Evolutionary conservation across 805 yeast genomes (phyloP), one percentile per base, ranked within the genome.

Genomic region (Nakazawaea holstii): DNA sequence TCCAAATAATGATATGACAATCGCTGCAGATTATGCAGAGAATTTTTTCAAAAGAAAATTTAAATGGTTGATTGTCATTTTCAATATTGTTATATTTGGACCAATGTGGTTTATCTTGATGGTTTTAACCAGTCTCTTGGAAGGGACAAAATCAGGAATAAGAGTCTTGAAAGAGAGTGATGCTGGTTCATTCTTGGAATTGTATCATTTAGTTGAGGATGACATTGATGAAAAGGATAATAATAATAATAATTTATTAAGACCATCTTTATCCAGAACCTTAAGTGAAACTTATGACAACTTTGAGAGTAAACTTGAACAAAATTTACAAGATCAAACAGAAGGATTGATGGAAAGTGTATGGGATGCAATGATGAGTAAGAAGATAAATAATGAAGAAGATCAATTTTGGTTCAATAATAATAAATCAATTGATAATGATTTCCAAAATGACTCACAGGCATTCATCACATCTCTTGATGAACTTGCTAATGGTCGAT

Each of bases 41-140:
- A 66, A 59, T 49, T 67, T 60, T 50, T 65, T 70, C 52, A 55
- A 52, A 38, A 58, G 65, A 51, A 76, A 70, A 57, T 62, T 69
- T 54, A 70, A 71, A 49, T 80, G 85, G 82, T 50, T 75, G 2
- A 60, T 64, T 28, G 71, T 81, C 8, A 52, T 74, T 1, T 57
- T 70, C 32, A 73, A 72, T 43, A 59, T 79, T 20, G 53, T 76
- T 3, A 53, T 86, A 1, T 71, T 78, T 36, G 70, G 84, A 1
- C 95, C 95, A 2, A 46, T 82, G 38, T 83, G 87, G 80, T 70
- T 76, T 2, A 44, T 75, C n/a, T 82, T 81, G 64, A 76, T 82
- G 50, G 56, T 83, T 32, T 58, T 76, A 11, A 62, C 60, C 20
- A 62, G 73, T 13, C 49, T 68, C 7, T 49, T 70, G 26, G 74